A percentile compares a stretch with the other conserved stretches of the same genome.
phyloP scores from a whole-genome alignment of 352 stramenopile genomes.

The Salisapilia sapeloensis region DNA sequence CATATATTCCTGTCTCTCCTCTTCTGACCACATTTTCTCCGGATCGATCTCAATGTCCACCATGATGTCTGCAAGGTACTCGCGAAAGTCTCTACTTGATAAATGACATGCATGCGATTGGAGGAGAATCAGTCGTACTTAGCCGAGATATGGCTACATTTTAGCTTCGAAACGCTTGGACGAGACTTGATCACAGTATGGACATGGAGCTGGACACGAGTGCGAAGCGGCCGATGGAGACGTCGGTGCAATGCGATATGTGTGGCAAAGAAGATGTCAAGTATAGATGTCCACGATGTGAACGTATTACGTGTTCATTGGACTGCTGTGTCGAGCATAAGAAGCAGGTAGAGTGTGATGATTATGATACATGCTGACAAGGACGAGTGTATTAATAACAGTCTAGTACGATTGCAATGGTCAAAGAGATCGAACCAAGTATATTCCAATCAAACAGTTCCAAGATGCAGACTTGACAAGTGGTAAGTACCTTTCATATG shows the following conservation, averaged over 20 bases:
- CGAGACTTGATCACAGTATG: too few species aligned
- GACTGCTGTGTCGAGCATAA: constrained; percentile 67
- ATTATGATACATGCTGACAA: background rate
- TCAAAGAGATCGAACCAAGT: constrained; percentile 76
- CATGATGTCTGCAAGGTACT: constrained; percentile 15
- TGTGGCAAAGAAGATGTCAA: constrained; percentile 44
- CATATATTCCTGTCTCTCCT: constrained; percentile 68
- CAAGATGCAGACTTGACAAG: constrained; percentile 62
- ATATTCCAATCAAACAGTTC: constrained; percentile 47
- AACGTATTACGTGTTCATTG: constrained; percentile 70
- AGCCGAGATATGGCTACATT: too few species aligned
- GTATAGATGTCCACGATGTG: constrained; percentile 72
- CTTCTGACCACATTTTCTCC: constrained; percentile 72
- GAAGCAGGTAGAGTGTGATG: constrained; percentile 20
- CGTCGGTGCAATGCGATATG: constrained; percentile 14
- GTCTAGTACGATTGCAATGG: constrained; percentile 63
- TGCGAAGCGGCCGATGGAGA: constrained; percentile 1
- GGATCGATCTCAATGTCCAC: constrained; percentile 80
- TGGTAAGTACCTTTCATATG: too few species aligned
- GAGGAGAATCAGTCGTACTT: too few species aligned
- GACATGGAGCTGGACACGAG: too few species aligned
- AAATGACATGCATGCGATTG: too few species aligned
- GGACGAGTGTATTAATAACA: background rate
- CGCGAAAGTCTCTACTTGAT: too few species aligned
- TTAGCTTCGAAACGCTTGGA: too few species aligned